A percentile compares a stretch with the other conserved stretches of the same genome.
These are phyloP conservation scores for Naganishia antarctica DNA, from an alignment of 768 basidiomycete genomes.

Conservation along the genomic window DNA sequence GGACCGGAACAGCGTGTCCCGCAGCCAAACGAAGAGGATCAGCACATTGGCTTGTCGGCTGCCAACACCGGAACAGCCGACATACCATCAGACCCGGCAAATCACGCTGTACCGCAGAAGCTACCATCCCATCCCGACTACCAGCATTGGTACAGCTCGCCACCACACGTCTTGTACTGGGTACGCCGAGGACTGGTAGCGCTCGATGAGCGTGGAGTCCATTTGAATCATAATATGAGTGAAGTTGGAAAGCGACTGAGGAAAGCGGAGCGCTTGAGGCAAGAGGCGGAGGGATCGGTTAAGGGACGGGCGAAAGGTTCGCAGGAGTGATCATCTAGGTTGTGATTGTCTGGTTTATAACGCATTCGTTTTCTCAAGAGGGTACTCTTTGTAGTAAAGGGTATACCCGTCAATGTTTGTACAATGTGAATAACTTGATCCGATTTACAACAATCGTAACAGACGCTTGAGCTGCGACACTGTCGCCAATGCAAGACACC, in stretches of 20 bases:
- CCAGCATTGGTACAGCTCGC: constrained; percentile 28
- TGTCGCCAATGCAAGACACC: not conserved
- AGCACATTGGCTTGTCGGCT: not conserved
- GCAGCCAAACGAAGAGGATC: not conserved
- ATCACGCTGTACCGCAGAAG: not conserved
- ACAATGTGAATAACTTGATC: too few species aligned
- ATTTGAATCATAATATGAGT: not conserved
- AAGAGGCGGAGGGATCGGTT: not conserved
- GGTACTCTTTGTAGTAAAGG: too few species aligned
- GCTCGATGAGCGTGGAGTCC: constrained; percentile 19
- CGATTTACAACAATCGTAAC: too few species aligned
- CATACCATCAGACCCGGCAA: not conserved
- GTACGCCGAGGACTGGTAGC: constrained; percentile 26
- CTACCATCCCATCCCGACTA: constrained; percentile 21
- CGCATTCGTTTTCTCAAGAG: too few species aligned
- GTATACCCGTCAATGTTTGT: too few species aligned
- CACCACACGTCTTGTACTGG: constrained; percentile 28
- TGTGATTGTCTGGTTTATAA: too few species aligned
- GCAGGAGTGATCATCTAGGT: too few species aligned
- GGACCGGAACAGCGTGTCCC: not conserved
- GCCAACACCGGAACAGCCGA: not conserved
- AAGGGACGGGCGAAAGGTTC: not conserved
- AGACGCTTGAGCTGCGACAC: too few species aligned
- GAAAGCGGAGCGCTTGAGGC: constrained; percentile 3
- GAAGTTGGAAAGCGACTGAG: not conserved